Evolutionary conservation across 345 rosid genomes (phyloP).

Genomic region (Luvunga scandens): DNA sequence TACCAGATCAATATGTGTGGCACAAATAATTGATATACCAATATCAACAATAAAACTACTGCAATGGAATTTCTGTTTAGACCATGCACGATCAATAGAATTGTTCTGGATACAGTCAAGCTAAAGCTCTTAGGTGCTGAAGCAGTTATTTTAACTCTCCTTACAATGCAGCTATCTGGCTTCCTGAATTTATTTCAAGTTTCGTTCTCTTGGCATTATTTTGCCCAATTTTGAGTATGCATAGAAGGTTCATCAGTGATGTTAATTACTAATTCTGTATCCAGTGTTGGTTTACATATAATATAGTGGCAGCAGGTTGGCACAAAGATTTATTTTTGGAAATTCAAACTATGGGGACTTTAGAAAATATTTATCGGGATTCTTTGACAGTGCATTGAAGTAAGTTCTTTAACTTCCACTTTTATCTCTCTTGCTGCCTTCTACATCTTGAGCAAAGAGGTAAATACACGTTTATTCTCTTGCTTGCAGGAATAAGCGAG

Average conservation of each 20-base stretch:
- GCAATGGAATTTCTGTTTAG: no score
- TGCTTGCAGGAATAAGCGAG: slow-evolving; percentile 74
- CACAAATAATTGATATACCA: no score
- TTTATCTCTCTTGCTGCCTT: background rate
- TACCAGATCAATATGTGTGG: no score
- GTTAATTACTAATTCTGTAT: background rate
- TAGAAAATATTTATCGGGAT: slow-evolving; percentile 78
- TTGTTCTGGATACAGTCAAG: background rate
- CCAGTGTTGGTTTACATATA: slow-evolving; percentile 76
- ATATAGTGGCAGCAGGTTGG: slow-evolving; percentile 95
- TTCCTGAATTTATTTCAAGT: background rate
- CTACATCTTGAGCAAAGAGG: background rate
- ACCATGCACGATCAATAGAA: background rate
- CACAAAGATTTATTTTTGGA: slow-evolving; percentile 89
- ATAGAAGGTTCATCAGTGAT: background rate
- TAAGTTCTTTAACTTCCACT: slow-evolving; percentile 25
- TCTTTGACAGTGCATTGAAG: slow-evolving; percentile 86
- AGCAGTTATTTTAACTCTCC: background rate
- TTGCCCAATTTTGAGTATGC: no score
- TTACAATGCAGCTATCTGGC: background rate
- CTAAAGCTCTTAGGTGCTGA: background rate
- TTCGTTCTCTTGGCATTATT: no score
- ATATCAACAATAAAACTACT: no score
- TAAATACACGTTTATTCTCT: slow-evolving; percentile 3
- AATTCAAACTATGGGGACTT: slow-evolving; percentile 80